phyloP scores from a whole-genome alignment of 768 basidiomycete species.

The Boletus tomentosulus region DNA sequence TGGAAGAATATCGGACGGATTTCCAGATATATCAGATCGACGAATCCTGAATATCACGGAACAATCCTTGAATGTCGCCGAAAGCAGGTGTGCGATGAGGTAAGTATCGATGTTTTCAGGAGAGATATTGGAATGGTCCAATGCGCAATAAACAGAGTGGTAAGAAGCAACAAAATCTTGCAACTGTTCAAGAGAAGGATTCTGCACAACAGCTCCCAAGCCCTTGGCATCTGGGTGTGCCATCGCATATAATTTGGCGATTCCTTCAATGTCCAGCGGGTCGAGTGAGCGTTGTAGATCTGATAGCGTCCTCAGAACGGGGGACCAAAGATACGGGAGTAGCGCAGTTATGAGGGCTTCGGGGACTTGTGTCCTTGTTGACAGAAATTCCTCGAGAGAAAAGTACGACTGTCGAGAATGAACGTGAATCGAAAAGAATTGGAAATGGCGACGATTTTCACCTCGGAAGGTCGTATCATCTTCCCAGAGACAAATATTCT shows the following conservation, averaged over 20 bases:
- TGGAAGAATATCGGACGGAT: constrained; percentile 29
- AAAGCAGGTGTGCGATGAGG: constrained; percentile 74
- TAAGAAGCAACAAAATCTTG: constrained; percentile 56
- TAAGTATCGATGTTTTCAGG: constrained; percentile 54
- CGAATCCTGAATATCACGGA: constrained; percentile 54
- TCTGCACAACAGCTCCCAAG: constrained; percentile 32
- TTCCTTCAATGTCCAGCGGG: constrained; percentile 79
- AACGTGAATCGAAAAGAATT: constrained; percentile 2
- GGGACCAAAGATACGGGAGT: constrained; percentile 42
- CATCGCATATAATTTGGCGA: constrained; percentile 42
- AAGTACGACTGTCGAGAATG: constrained; percentile 4
- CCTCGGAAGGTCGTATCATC: constrained; percentile 53
- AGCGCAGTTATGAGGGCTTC: constrained; percentile 50
- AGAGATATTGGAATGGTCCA: constrained; percentile 37
- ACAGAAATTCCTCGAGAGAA: constrained; percentile 14
- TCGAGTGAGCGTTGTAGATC: constrained; percentile 75
- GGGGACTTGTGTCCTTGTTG: constrained; percentile 33
- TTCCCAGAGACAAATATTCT: constrained; percentile 71
- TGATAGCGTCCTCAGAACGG: constrained; percentile 51
- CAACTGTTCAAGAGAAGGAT: constrained; percentile 68
- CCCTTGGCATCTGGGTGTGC: constrained; percentile 2
- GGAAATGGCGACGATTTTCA: constrained; percentile 30
- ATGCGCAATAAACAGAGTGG: constrained; percentile 30
- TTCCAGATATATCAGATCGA: constrained; percentile 4
- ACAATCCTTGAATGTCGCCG: constrained; percentile 96